Conservation (phyloP, 768 basidiomycete species). For the Solioccasus polychromus region DNA sequence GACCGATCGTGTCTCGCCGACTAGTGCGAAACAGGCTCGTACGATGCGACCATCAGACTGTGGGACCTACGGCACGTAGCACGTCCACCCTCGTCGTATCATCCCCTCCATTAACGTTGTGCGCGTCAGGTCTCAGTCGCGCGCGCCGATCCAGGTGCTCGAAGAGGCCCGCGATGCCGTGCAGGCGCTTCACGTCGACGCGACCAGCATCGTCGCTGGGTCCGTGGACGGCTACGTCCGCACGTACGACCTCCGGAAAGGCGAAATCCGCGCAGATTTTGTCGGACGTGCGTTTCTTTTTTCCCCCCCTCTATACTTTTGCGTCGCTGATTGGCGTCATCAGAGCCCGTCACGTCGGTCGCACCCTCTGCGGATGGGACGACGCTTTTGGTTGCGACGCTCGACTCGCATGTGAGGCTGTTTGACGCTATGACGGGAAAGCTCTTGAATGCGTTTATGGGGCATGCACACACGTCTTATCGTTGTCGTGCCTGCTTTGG, state of each 20-base stretch:
- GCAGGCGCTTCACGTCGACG: slow-evolving; percentile 69
- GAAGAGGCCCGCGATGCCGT: slow-evolving; percentile 88
- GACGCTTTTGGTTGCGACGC: slow-evolving; percentile 76
- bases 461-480: slow-evolving; percentile 73
- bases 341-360: slow-evolving; percentile 89
- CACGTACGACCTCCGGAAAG: slow-evolving; percentile 93
- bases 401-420: slow-evolving; percentile 82
- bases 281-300: slow-evolving; percentile 71
- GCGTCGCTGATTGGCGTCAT: not conserved
- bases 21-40: slow-evolving; percentile 59
- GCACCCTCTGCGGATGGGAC: slow-evolving; percentile 76
- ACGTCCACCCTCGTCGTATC: not conserved
- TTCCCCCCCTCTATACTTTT: not conserved
- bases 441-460: slow-evolving; percentile 80
- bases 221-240: slow-evolving; percentile 91
- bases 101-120: not conserved
- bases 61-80: slow-evolving; percentile 82
- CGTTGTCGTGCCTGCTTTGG: slow-evolving; percentile 81
- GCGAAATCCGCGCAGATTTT: slow-evolving; percentile 84
- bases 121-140: slow-evolving; percentile 57
- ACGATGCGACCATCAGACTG: slow-evolving; percentile 84
- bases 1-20: not conserved
- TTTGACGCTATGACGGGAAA: slow-evolving; percentile 84
- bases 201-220: slow-evolving; percentile 69
- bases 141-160: slow-evolving; percentile 86